phyloP scores from a whole-genome alignment of 1,284 basidiomycete genomes.

The Erythrobasidium hasegawianum region DNA sequence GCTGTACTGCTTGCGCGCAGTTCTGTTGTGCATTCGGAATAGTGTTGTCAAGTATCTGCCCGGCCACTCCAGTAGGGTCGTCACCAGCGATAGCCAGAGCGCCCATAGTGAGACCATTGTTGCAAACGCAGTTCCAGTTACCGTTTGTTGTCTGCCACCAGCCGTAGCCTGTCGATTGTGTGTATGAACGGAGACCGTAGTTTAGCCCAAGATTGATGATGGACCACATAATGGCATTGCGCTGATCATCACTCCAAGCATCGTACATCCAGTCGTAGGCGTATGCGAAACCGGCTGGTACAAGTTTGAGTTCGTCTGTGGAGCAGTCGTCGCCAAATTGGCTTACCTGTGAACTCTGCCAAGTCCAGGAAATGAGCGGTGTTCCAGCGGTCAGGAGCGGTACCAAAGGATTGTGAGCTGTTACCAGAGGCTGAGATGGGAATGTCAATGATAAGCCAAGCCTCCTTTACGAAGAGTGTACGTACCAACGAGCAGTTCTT shows the following conservation, averaged over 20 bases:
- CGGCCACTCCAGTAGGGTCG: conserved; percentile 70
- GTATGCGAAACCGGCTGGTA: conserved; percentile 67
- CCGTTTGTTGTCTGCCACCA: conserved; percentile 55
- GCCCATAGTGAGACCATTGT: conserved; percentile 81
- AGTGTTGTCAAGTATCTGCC: conserved; percentile 63
- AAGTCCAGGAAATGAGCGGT: conserved; percentile 85
- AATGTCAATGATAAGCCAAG: no score
- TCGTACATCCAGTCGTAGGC: conserved; percentile 94
- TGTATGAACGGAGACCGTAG: conserved; percentile 50
- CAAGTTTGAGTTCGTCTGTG: conserved; percentile 46
- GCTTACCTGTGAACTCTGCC: conserved; percentile 67
- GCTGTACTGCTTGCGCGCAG: conserved; percentile 60
- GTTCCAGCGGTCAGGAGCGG: conserved; percentile 49
- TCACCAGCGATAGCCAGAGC: conserved; percentile 85
- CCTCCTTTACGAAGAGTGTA: no score
- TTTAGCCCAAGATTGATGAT: conserved; percentile 75
- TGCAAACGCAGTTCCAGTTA: conserved; percentile 98
- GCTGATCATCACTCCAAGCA: conserved; percentile 71
- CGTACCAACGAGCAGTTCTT: conserved; percentile 60
- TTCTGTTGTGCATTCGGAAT: conserved; percentile 72
- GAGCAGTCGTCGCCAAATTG: neutral
- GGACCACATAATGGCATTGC: conserved; percentile 64
- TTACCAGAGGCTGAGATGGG: conserved; percentile 56
- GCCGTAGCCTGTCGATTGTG: conserved; percentile 37
- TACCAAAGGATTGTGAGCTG: conserved; percentile 61